phyloP scores from a whole-genome alignment of 352 stramenopile species.

The Phytophthora hibernalis region DNA sequence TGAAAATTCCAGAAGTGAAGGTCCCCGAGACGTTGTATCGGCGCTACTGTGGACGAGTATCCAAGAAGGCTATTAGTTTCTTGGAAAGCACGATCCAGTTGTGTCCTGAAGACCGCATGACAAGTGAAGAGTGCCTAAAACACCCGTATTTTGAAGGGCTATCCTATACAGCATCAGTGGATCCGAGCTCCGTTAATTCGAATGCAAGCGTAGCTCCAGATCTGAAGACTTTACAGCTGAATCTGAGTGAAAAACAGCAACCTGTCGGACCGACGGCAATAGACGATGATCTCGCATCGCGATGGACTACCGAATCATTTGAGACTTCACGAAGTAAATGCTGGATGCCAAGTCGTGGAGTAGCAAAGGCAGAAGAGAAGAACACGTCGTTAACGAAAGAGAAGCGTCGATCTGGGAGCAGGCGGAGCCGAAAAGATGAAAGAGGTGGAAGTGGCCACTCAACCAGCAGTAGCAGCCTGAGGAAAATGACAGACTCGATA shows the following conservation, averaged over 20 bases:
- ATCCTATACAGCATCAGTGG: constrained; percentile 24
- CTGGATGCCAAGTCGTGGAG: constrained; percentile 45
- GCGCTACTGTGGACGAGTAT: constrained; percentile 90
- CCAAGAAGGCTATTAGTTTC: constrained; percentile 86
- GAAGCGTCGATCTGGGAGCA: constrained; percentile 51
- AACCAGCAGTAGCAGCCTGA: constrained; percentile 48
- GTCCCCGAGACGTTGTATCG: constrained; percentile 92
- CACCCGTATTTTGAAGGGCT: constrained; percentile 92
- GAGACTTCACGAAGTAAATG: constrained; percentile 51
- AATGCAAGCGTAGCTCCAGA: constrained; percentile 25
- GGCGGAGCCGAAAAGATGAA: constrained; percentile 48
- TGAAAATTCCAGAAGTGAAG: constrained; percentile 94
- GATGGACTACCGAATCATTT: constrained; percentile 28
- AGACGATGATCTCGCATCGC: constrained; percentile 31
- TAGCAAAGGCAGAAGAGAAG: constrained; percentile 60
- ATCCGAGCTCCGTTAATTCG: constrained; percentile 12
- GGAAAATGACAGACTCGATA: constrained; percentile 41
- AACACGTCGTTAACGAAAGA: constrained; percentile 37
- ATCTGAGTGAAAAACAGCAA: constrained; percentile 40
- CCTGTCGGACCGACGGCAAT: constrained; percentile 4
- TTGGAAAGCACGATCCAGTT: constrained; percentile 82
- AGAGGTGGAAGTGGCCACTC: constrained; percentile 34
- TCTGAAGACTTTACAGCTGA: constrained; percentile 39
- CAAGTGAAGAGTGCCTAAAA: constrained; percentile 78
- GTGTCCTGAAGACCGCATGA: constrained; percentile 76